phyloP scores from a whole-genome alignment of 169 alveolate species.

The Eimeria maxima region DNA sequence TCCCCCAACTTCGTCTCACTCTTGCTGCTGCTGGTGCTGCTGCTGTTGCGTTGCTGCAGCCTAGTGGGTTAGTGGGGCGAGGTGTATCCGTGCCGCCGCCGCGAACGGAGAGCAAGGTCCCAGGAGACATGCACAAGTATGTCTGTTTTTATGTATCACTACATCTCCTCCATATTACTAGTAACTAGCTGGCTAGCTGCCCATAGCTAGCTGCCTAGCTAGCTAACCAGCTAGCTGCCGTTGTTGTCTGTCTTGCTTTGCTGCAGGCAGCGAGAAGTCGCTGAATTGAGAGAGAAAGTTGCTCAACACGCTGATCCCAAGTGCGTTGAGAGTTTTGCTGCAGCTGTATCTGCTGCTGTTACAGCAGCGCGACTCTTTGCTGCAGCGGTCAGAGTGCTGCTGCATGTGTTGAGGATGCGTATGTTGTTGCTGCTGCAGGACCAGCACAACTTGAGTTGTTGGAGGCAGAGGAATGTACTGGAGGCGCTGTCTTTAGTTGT shows the following conservation, averaged over 20 bases:
- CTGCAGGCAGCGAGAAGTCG: conserved; percentile 30
- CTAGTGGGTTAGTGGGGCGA: conserved; percentile 51
- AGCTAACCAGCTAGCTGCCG: conserved; percentile 4
- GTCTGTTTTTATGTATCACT: neutral
- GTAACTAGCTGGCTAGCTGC: neutral
- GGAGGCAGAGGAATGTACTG: neutral
- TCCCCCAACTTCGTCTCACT: neutral
- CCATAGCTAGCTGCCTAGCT: neutral
- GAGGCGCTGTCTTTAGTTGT: too few species aligned
- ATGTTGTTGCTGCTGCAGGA: neutral
- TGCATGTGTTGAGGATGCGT: neutral
- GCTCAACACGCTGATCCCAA: neutral
- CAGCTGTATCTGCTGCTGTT: conserved; percentile 5
- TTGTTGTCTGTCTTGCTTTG: neutral
- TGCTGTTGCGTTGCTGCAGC: conserved; percentile 35
- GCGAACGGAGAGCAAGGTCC: neutral
- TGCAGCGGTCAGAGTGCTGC: neutral
- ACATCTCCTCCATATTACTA: neutral
- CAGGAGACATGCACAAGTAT: neutral
- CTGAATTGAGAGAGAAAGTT: conserved; percentile 21
- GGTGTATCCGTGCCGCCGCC: conserved; percentile 4
- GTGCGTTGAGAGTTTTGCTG: neutral
- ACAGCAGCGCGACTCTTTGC: neutral
- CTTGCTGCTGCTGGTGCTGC: conserved; percentile 32
- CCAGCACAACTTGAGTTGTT: neutral